These are phyloP conservation scores for Schizophyllum amplum DNA, from an alignment of 1,284 basidiomycete genomes.

Conservation along the genomic window DNA sequence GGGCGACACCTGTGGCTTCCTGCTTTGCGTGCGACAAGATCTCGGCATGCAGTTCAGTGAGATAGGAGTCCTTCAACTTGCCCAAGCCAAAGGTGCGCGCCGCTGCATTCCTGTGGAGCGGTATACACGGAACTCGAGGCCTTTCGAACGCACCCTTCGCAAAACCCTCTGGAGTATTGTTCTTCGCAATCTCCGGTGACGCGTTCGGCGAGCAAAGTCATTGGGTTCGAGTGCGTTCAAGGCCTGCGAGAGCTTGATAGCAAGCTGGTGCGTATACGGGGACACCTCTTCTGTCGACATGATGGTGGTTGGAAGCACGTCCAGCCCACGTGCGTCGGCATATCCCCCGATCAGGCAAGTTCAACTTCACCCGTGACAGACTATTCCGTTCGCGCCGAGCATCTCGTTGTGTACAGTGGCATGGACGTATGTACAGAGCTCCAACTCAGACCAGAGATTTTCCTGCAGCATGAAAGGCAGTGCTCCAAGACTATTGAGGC, in stretches of 20 bases:
- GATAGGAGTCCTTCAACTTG: conserved; percentile 64
- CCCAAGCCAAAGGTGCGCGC: conserved; percentile 64
- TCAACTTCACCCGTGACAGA: too few species aligned
- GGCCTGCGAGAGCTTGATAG: conserved; percentile 73
- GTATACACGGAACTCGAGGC: not conserved
- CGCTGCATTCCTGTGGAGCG: conserved; percentile 35
- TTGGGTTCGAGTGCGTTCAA: conserved; percentile 79
- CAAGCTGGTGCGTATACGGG: conserved; percentile 68
- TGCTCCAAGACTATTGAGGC: too few species aligned
- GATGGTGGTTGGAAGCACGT: not conserved
- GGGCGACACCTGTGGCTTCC: conserved; percentile 44
- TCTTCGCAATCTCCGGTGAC: conserved; percentile 77
- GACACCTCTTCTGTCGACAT: conserved; percentile 26
- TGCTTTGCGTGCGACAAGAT: conserved; percentile 59
- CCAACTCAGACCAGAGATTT: too few species aligned
- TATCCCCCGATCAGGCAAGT: not conserved
- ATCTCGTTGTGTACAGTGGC: too few species aligned
- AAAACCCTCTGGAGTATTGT: conserved; percentile 59
- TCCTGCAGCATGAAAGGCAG: too few species aligned
- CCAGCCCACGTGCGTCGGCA: not conserved
- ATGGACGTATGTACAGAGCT: too few species aligned
- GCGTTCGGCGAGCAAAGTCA: conserved; percentile 67
- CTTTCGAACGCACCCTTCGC: conserved; percentile 33
- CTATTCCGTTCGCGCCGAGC: too few species aligned
- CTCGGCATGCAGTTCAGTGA: conserved; percentile 41